These are phyloP conservation scores for Ilex aquifolium DNA, from an alignment of 257 asterid genomes.

Conservation along the genomic window DNA sequence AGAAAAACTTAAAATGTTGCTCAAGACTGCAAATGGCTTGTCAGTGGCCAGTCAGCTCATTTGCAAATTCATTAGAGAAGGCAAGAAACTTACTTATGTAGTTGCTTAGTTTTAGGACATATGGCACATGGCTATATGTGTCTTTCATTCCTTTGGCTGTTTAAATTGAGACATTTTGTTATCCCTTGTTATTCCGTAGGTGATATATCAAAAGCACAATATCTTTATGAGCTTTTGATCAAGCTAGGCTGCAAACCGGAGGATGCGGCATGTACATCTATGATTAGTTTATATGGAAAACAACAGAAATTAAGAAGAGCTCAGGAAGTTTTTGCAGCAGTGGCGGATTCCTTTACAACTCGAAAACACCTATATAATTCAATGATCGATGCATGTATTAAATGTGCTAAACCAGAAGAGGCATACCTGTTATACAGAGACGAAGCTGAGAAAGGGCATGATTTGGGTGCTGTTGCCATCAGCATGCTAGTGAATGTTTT, in stretches of 20 bases:
- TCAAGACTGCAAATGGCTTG: conserved; percentile 49
- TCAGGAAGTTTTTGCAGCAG: conserved; percentile 42
- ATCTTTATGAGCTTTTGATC: conserved; percentile 54
- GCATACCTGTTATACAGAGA: conserved; percentile 68
- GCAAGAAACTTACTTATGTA: conserved; percentile 25
- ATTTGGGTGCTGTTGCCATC: conserved; percentile 70
- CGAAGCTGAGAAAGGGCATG: conserved; percentile 47
- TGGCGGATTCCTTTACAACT: conserved; percentile 29
- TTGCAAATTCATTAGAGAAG: conserved; percentile 55
- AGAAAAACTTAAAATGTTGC: conserved; percentile 43
- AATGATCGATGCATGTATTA: conserved; percentile 56
- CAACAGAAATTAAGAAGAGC: conserved; percentile 54
- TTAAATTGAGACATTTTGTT: too few species aligned
- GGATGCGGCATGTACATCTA: conserved; percentile 57
- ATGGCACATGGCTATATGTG: too few species aligned
- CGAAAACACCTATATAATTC: conserved; percentile 39
- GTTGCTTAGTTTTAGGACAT: too few species aligned
- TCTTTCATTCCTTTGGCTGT: too few species aligned
- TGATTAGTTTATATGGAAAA: conserved; percentile 64
- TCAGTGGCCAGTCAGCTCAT: conserved; percentile 56
- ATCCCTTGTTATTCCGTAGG: conserved; percentile 35
- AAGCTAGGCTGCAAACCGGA: conserved; percentile 47
- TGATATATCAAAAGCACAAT: conserved; percentile 40
- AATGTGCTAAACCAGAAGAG: conserved; percentile 56
- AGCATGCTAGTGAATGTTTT: conserved; percentile 86